Percentiles rank a stretch among this genome's conserved stretches.
These are phyloP conservation scores for Emericellopsis terricola DNA, from an alignment of 495 filamentous ascomycete genomes.

Conservation along the genomic window DNA sequence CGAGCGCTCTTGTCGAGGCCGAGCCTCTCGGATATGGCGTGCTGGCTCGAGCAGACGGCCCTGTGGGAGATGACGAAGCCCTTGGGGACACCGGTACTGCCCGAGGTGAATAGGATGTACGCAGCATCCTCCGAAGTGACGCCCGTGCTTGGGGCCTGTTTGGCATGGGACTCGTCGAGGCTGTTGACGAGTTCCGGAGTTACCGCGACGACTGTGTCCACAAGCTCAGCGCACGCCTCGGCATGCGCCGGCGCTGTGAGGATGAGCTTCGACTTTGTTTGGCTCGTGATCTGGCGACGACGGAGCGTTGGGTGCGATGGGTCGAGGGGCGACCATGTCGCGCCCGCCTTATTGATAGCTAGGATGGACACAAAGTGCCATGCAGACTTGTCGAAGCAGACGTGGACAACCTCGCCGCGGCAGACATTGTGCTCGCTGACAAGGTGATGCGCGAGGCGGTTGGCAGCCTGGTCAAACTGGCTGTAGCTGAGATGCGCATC, in stretches of 20 bases:
- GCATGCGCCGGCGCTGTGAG: no score
- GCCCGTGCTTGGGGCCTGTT: not conserved
- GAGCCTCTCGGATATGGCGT: not conserved
- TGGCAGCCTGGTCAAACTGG: conserved; percentile 10
- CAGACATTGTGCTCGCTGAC: conserved; percentile 1
- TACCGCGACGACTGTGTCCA: not conserved
- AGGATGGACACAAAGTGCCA: not conserved
- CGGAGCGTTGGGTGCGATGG: not conserved
- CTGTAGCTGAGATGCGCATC: conserved; percentile 29
- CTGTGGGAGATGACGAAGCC: conserved; percentile 7
- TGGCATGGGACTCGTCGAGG: not conserved
- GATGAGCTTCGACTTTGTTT: conserved; percentile 8
- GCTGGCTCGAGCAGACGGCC: conserved; percentile 8
- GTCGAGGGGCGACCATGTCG: not conserved
- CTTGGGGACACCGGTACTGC: conserved; percentile 11
- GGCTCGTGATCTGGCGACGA: not conserved
- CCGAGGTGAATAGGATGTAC: conserved; percentile 20
- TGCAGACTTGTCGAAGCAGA: not conserved
- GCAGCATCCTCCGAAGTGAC: conserved; percentile 15
- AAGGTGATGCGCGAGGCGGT: not conserved
- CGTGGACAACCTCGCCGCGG: not conserved
- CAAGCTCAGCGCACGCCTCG: not conserved
- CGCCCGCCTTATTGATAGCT: not conserved
- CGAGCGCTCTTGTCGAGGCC: conserved; percentile 22
- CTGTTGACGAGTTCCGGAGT: not conserved